A percentile compares a stretch with the other conserved stretches of the same genome.
These are phyloP conservation scores for Ceratocystis colombiana DNA, from an alignment of 2,329 filamentous ascomycete genomes.

Conservation along the genomic window DNA sequence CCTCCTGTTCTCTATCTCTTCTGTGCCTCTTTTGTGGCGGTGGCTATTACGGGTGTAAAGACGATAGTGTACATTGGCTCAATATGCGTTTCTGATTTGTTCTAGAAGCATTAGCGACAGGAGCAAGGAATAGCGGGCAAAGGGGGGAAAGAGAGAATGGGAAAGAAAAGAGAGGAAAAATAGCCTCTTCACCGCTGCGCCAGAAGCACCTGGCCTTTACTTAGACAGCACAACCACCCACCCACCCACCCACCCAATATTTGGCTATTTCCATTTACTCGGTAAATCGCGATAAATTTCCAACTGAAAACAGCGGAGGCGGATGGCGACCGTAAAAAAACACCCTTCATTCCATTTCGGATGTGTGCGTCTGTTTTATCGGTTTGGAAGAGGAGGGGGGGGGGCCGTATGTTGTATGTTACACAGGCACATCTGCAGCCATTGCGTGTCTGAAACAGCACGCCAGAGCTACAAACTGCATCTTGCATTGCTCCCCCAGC, in stretches of 20 bases:
- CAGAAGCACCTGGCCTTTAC: too few species aligned
- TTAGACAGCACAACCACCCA: not conserved
- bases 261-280: not conserved
- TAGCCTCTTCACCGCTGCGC: too few species aligned
- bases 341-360: constrained; percentile 11
- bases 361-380: constrained; percentile 9
- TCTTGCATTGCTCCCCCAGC: not conserved
- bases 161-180: too few species aligned
- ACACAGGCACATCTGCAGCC: not conserved
- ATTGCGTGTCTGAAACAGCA: constrained; percentile 7
- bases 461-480: not conserved
- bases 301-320: not conserved
- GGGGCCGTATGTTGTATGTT: not conserved
- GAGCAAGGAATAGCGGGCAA: not conserved
- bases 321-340: not conserved
- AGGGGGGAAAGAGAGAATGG: not conserved
- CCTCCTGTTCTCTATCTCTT: not conserved
- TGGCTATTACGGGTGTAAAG: not conserved
- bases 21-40: constrained; percentile 1
- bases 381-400: not conserved
- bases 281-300: not conserved
- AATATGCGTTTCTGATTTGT: not conserved
- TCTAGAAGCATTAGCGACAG: not conserved
- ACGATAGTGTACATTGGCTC: not conserved
- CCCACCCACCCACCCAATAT: too few species aligned